phyloP scores from a whole-genome alignment of 352 stramenopile genomes.

The Pythium apleroticum region DNA sequence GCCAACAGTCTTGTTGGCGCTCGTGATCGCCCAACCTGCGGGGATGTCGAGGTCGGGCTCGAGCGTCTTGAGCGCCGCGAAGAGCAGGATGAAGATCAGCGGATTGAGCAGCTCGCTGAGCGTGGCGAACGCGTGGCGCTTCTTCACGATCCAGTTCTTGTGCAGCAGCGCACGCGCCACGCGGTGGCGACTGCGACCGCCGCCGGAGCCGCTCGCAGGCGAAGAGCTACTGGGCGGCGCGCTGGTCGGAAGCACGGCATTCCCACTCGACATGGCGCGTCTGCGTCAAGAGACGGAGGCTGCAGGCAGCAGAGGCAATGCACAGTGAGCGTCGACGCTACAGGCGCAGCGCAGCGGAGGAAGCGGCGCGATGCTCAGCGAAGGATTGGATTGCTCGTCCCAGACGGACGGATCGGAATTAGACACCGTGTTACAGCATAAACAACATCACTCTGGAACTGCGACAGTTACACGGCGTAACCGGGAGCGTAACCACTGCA shows the following conservation, averaged over 20 bases:
- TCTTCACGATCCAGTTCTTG: slow-evolving; percentile 82
- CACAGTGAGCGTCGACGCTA: neutral
- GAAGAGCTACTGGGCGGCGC: slow-evolving; percentile 6
- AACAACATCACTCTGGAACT: neutral
- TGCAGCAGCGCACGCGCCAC: slow-evolving; percentile 42
- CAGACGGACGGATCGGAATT: slow-evolving; percentile 2
- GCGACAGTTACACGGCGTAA: neutral
- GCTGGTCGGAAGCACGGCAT: slow-evolving; percentile 20
- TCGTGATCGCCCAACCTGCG: slow-evolving; percentile 42
- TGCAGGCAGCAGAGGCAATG: neutral
- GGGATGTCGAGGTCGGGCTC: slow-evolving; percentile 49
- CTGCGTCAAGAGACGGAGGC: neutral
- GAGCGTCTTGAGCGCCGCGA: slow-evolving; percentile 63
- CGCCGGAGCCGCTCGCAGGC: neutral
- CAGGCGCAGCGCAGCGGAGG: neutral
- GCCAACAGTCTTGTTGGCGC: slow-evolving; percentile 33
- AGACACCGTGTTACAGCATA: neutral
- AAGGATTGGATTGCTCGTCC: slow-evolving; percentile 5
- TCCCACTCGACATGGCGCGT: slow-evolving; percentile 15
- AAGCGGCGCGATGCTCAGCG: slow-evolving; percentile 12
- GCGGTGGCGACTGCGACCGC: neutral
- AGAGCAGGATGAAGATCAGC: slow-evolving; percentile 71
- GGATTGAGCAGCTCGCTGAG: slow-evolving; percentile 67
- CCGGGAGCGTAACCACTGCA: neutral
- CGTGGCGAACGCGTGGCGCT: slow-evolving; percentile 58